A percentile compares a stretch with the other conserved stretches of the same genome.
Conservation (phyloP, 148 eudicot genomes). For the Camellia granthamiana region DNA sequence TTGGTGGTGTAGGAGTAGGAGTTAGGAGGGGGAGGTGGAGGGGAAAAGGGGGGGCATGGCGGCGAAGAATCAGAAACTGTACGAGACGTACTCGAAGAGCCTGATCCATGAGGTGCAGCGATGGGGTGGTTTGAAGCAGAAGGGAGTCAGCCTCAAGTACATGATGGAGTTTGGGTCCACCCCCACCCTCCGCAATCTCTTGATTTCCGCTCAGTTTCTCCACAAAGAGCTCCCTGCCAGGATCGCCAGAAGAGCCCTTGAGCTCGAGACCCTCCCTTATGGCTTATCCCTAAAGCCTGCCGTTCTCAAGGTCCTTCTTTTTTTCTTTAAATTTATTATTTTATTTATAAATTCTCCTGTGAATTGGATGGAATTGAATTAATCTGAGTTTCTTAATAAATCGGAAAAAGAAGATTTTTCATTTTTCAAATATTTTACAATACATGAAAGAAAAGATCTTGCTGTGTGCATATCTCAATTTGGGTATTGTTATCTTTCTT, state of each 20-base stretch:
- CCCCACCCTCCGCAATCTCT: constrained; percentile 53
- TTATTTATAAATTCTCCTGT: not conserved
- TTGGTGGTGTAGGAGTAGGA: too few relatives aligned
- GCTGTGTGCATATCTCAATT: not conserved
- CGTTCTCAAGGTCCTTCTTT: constrained; percentile 53
- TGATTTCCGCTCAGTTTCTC: constrained; percentile 79
- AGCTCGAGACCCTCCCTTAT: constrained; percentile 74
- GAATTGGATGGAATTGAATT: not conserved
- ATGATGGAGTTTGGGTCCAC: constrained; percentile 91
- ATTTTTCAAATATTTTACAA: not conserved
- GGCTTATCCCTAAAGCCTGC: constrained; percentile 87
- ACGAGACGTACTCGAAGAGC: constrained; percentile 48
- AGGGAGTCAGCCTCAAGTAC: constrained; percentile 74
- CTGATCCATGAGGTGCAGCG: constrained; percentile 61
- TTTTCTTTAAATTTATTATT: too few relatives aligned
- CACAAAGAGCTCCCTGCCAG: constrained; percentile 82
- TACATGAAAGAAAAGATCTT: not conserved
- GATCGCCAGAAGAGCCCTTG: constrained; percentile 73
- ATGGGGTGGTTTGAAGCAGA: constrained; percentile 73
- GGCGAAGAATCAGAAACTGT: constrained; percentile 36
- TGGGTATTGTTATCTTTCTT: too few relatives aligned
- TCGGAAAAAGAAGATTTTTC: not conserved
- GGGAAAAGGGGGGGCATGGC: constrained; percentile 40
- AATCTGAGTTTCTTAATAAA: not conserved
- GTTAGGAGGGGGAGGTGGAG: too few relatives aligned